Conservation (phyloP, 352 stramenopile species). For the Phytopythium chamaehyphon region DNA sequence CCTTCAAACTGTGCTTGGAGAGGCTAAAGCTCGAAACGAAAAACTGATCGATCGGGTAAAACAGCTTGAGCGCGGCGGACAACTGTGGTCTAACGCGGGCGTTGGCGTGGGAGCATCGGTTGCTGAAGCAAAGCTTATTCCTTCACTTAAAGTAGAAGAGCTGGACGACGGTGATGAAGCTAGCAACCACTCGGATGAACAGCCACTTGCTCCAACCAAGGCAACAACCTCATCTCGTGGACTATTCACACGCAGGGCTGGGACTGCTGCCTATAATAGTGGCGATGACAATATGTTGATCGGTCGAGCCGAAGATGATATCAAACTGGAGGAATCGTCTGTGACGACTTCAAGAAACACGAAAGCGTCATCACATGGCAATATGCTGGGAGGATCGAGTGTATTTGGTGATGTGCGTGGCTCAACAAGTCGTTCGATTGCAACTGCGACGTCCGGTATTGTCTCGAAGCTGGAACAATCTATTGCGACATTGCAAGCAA, state of each 20-base stretch:
- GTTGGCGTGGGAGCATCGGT: slow-evolving; percentile 4
- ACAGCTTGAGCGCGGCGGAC: slow-evolving; percentile 57
- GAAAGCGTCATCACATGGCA: background rate
- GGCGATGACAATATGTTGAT: slow-evolving; percentile 72
- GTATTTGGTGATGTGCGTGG: background rate
- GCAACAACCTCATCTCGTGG: slow-evolving; percentile 50
- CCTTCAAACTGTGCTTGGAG: slow-evolving; percentile 46
- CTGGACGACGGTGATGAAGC: slow-evolving; percentile 9
- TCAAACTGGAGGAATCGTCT: background rate
- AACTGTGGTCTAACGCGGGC: slow-evolving; percentile 59
- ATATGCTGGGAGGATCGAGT: background rate
- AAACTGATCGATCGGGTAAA: slow-evolving; percentile 65
- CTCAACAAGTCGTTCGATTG: background rate
- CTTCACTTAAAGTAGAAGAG: slow-evolving; percentile 5
- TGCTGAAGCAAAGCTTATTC: background rate
- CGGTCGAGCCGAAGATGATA: slow-evolving; percentile 40
- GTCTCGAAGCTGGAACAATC: slow-evolving; percentile 57
- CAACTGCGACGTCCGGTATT: slow-evolving; percentile 11
- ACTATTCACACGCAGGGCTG: slow-evolving; percentile 47
- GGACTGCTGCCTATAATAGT: slow-evolving; percentile 27
- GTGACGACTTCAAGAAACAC: background rate
- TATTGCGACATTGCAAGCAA: slow-evolving; percentile 42
- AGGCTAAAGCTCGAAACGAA: slow-evolving; percentile 74
- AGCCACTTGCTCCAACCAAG: slow-evolving; percentile 8
- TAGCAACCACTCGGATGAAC: slow-evolving; percentile 1